Evolutionary conservation across 2,329 filamentous ascomycete species (phyloP), one percentile per base, ranked within the genome.

Genomic region (Triangularia setosa): DNA sequence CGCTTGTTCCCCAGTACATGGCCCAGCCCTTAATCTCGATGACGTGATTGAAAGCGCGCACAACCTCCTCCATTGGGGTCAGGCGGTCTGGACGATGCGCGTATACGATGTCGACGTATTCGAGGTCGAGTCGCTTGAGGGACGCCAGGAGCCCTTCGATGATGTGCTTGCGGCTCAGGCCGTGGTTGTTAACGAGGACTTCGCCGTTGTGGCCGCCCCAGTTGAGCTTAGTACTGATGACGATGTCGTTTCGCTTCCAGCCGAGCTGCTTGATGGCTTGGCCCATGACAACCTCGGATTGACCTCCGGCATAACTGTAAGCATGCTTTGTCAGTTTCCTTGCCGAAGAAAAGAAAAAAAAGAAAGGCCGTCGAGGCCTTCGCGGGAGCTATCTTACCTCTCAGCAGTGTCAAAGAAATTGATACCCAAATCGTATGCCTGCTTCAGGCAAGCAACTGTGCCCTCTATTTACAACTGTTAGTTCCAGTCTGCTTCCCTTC

Each of bases 361-460:
- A n/a, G n/a, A n/a, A n/a, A n/a, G n/a, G n/a, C n/a, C n/a, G n/a
- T n/a, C 23, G 53, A 27, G 2, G 8, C 16, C 3, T 28, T 35
- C 27, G 23, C n/a, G 16, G 8, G 11, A 1, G 24, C 14, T 52
- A 5, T 21, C 16, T 68, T 84, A 84, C 27, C 74, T 80, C 72
- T 88, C 86, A 12, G 86, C 85, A n/a, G 80, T 84, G 71, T 88
- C 86, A 69, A 88, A 88, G 73, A 87, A 88, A 76, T 88, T 88
- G 74, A 88, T 79, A 2, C 86, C 86, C 52, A 78, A 74, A 63
- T 87, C 84, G 67, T 85, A 88, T 1, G 86, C 86, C 54, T 83
- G 81, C 76, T 87, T 86, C 83, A 87, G 84, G 72, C 85, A 87
- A 56, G 81, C 80, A 71, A 84, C 86, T 0, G 86, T 83, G 16